A percentile compares a stretch with the other conserved stretches of the same genome.
Conservation (phyloP, 2,329 filamentous ascomycete genomes). For the Elsinoe arachidis region DNA sequence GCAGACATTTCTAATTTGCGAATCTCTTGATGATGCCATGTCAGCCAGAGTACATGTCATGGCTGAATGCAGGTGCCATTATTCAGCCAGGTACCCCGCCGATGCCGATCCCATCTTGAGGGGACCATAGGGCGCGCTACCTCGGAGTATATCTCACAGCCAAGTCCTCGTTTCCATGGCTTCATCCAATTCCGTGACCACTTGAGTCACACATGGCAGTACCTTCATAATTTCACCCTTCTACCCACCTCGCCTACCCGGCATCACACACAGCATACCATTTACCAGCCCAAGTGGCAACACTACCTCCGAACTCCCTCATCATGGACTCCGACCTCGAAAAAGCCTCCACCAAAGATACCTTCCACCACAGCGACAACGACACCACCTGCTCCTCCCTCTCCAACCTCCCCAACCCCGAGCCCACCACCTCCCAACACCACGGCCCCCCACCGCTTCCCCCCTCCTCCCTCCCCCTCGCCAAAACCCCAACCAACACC, state of each 20-base stretch:
- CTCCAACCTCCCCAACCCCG: background rate
- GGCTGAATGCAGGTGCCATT: background rate
- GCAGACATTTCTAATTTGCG: background rate
- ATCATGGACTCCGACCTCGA: slow-evolving; percentile 1
- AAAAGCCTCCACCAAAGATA: background rate
- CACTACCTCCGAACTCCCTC: no score
- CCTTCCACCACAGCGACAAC: background rate
- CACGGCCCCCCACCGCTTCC: background rate
- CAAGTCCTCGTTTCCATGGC: background rate
- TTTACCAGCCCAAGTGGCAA: no score
- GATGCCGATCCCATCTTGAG: background rate
- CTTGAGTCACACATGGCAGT: background rate
- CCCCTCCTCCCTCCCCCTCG: background rate
- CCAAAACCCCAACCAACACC: background rate
- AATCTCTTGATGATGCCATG: background rate
- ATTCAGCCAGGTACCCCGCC: slow-evolving; percentile 9
- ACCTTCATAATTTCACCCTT: background rate
- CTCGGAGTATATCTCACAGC: background rate
- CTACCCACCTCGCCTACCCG: background rate
- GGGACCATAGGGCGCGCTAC: background rate
- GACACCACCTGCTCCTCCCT: background rate
- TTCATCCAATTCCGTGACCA: background rate
- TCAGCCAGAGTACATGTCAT: background rate
- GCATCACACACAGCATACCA: no score
- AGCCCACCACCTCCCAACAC: background rate